Percentiles rank a stretch among this genome's conserved stretches.
phyloP scores from a whole-genome alignment of 202 grass and related monocot genomes.

The Sporobolus alterniflorus region DNA sequence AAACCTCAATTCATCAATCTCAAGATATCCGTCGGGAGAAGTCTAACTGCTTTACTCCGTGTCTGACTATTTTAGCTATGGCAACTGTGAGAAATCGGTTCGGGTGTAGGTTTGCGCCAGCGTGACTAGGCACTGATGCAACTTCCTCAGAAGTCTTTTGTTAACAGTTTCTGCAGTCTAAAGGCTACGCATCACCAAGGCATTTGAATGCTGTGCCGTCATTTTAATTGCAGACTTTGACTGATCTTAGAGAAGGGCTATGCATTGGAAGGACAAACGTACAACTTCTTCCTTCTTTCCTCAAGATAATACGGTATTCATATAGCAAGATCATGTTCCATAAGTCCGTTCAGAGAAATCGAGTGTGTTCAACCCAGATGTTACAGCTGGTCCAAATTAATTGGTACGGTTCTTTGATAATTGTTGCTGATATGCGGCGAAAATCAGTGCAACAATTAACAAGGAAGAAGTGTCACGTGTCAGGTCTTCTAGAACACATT shows the following conservation, averaged over 20 bases:
- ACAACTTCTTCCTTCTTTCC: not conserved
- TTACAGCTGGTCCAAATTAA: not conserved
- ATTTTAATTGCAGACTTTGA: conserved; percentile 35
- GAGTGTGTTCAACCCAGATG: not conserved
- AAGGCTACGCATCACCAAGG: not conserved
- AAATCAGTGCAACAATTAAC: not conserved
- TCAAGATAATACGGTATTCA: conserved; percentile 1
- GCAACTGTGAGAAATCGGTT: not conserved
- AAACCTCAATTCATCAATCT: not conserved
- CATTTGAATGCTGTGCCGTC: conserved; percentile 16
- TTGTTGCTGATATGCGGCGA: not conserved
- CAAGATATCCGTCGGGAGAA: not conserved
- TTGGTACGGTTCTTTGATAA: not conserved
- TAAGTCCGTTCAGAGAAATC: conserved; percentile 7
- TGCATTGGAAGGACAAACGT: not conserved
- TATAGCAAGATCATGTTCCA: not conserved
- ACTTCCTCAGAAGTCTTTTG: not conserved
- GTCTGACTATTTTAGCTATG: not conserved
- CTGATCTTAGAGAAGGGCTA: not conserved
- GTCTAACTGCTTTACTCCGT: not conserved
- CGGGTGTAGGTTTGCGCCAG: not conserved
- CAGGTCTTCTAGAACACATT: conserved; percentile 5
- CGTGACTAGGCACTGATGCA: conserved; percentile 35
- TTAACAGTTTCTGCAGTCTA: not conserved
- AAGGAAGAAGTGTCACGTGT: not conserved